Base-by-base conservation (phyloP, 2,329 filamentous ascomycete species). In the Aspergillus clavatus region DNA sequence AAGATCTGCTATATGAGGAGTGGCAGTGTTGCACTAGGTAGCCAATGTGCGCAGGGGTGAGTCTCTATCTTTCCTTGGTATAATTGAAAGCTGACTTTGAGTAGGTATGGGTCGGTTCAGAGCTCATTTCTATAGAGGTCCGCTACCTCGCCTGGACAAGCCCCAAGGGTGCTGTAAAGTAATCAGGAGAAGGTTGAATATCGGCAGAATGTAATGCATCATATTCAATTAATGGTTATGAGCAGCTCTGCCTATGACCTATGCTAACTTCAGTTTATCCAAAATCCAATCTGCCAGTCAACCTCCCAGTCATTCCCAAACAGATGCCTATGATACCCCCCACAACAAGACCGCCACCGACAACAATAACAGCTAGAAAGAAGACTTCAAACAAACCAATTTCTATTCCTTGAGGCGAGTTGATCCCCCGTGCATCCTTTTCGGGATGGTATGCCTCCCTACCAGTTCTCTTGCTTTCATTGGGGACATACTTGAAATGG, bases 1-100 rank as follows among this genome's bases (percentile, higher is more conserved):
- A 80, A 79, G 65, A 65, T 80, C 12, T 82, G 79, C 51, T 81
- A 82, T 54, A 81, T 81, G 67, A 63, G 79, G 28, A 76, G 72
- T 61, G 79, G 77, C 2, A 80, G 75, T 54, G 72, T 69, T 18
- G 71, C 73, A 0, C 54, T 82, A 40, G 78, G 77, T 0, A 67
- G 61, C 42, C 59, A 68, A 42, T 82, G 79, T 61, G 70, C 72
- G 3, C 75, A 77, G 52, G 78, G 78, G 47, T 77, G 45, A 50
- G 57, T 56, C 21, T 19, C 33, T 7, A 23, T 12, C 28, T 12
- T n/a, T 7, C 14, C 28, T n/a, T 42, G 4, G 12, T 10, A 26
- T 39, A 26, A 6, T 35, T 38, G 7, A 14, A 23, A n/a, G 21
- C 44, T 55, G 19, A 57, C 35, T 8, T 42, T 16, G 28, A 27